These are phyloP conservation scores for Pythium folliculosum DNA, from an alignment of 352 stramenopile genomes.

Conservation along the genomic window DNA sequence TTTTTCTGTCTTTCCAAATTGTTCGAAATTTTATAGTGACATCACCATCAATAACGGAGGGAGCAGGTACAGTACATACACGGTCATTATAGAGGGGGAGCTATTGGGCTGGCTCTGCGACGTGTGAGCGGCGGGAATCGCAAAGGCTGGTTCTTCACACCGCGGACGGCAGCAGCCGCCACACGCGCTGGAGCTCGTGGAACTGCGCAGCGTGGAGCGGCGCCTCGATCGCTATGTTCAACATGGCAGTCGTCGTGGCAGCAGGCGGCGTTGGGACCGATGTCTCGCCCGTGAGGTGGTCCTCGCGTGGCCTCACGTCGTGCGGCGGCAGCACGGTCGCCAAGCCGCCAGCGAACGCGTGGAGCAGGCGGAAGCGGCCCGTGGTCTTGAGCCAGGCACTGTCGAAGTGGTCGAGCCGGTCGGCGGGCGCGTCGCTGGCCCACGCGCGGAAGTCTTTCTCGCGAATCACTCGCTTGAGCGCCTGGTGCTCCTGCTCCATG, in stretches of 20 bases:
- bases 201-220: conserved; percentile 30
- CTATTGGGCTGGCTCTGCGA: conserved; percentile 4
- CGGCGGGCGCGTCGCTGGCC: not conserved
- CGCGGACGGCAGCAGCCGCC: not conserved
- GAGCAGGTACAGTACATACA: not conserved
- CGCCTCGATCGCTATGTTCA: conserved; percentile 26
- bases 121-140: not conserved
- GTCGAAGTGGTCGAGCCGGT: conserved; percentile 40
- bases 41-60: not conserved
- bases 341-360: conserved; percentile 60
- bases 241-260: not conserved
- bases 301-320: not conserved
- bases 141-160: not conserved
- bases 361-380: conserved; percentile 46
- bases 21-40: conserved; percentile 15
- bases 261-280: too few relatives aligned
- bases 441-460: conserved; percentile 31
- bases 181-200: conserved; percentile 16
- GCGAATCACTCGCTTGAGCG: conserved; percentile 30
- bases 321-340: conserved; percentile 42
- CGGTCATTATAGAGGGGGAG: conserved; percentile 1
- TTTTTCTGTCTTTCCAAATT: not conserved
- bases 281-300: not conserved
- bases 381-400: conserved; percentile 39
- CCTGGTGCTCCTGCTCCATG: conserved; percentile 41